Evolutionary conservation across 1,284 basidiomycete genomes (phyloP), one percentile per base, ranked within the genome.

Genomic region (Microbotryum saponariae): DNA sequence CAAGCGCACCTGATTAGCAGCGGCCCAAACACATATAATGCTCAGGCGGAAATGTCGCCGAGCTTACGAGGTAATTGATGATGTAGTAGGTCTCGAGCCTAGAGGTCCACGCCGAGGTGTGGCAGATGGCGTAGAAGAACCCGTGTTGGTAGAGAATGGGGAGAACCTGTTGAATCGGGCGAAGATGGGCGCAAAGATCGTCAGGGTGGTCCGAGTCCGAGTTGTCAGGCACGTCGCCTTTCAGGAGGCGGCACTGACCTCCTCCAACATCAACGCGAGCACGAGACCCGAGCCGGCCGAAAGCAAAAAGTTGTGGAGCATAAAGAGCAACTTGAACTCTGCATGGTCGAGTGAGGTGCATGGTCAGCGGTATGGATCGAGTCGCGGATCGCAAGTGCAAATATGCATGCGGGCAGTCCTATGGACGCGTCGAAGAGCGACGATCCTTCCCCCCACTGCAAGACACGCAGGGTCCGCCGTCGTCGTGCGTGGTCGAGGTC

Each of bases 21-120:
- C 9, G 8, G 31, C 9, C 37, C 6, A 25, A 56, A 8, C 16
- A 4, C 8, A 16, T 2, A n/a, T 31, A 2, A 23, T 25, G 20
- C 65, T 77, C 74, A 91, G 37, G 37, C 5, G 14, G 16, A 42
- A 16, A 42, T 42, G 37, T 18, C 10, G 37, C 37, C 37, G 14
- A 92, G 77, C 94, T 92, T 83, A 94, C 89, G 78, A 86, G 91
- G 80, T 97, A 98, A 81, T 97, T 98, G 81, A 97, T 82, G 81
- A 97, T 91, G 81, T 97, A 97, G 79, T 90, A 96, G 3, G 74
- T 75, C 62, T 76, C 74, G 53, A 71, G 59, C 33, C 60, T 54
- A 64, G 84, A 79, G 56, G 91, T 94, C 89, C 91, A 97, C 59
- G 91, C 84, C 7, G 77, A 74, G 37, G 81, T 79, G 67, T 82